Percentiles rank a stretch among this genome's conserved stretches.
These are phyloP conservation scores for Ashbya aceris DNA, from an alignment of 1,139 yeast genomes.

Conservation along the genomic window DNA sequence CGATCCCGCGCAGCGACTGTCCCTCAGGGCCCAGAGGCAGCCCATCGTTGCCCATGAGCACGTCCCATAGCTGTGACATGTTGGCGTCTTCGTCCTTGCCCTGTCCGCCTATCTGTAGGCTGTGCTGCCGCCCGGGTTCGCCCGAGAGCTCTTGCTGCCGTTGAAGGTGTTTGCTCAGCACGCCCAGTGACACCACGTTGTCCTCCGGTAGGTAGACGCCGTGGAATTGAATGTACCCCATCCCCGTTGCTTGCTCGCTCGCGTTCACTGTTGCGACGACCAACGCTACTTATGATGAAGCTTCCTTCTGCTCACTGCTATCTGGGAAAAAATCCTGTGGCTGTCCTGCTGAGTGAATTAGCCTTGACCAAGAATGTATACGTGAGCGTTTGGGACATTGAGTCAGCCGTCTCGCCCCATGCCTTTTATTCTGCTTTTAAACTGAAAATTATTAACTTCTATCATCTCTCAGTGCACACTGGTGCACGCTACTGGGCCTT, in stretches of 20 bases:
- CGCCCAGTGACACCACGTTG: conserved; percentile 11
- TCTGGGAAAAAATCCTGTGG: no score
- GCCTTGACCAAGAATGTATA: no score
- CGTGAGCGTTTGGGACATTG: no score
- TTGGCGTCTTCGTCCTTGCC: not conserved
- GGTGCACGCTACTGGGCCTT: no score
- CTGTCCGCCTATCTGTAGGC: not conserved
- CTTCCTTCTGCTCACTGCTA: no score
- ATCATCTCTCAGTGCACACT: no score
- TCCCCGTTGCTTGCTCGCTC: not conserved
- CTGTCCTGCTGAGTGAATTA: no score
- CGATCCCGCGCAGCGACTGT: not conserved
- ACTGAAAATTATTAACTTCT: no score
- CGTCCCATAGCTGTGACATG: not conserved
- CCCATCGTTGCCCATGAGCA: not conserved
- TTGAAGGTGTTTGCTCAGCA: conserved; percentile 8
- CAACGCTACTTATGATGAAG: no score
- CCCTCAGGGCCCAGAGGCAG: not conserved
- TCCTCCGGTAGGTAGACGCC: conserved; percentile 13
- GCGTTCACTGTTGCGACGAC: no score
- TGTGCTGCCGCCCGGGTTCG: not conserved
- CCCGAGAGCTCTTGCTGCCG: conserved; percentile 1
- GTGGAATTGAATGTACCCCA: conserved; percentile 17
- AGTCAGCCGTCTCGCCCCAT: no score
- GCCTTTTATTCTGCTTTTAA: no score